Conservation (phyloP, 2,329 filamentous ascomycete species). For the Cytospora leucostoma region DNA sequence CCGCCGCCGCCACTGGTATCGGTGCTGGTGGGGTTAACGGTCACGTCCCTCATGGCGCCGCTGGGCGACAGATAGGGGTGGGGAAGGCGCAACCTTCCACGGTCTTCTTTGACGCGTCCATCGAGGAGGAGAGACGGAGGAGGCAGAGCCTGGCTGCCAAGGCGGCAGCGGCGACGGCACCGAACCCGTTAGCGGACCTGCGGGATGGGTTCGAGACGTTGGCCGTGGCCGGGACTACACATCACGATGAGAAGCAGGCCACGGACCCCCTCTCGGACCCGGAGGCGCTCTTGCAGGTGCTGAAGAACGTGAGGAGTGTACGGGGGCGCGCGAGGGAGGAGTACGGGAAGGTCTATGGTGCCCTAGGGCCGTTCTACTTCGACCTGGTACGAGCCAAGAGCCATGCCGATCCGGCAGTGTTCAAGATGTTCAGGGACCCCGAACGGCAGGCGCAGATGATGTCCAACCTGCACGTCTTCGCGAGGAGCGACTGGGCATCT, state of each 20-base stretch:
- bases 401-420: slow-evolving; percentile 80
- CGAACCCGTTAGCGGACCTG: slow-evolving; percentile 33
- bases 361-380: slow-evolving; percentile 83
- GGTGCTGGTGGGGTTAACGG: slow-evolving; percentile 18
- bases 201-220: slow-evolving; percentile 80
- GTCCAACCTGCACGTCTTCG: slow-evolving; percentile 75
- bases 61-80: slow-evolving; percentile 16
- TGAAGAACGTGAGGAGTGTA: slow-evolving; percentile 73
- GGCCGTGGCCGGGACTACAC: slow-evolving; percentile 47
- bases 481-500: slow-evolving; percentile 75
- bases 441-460: slow-evolving; percentile 91
- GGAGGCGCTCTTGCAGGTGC: slow-evolving; percentile 65
- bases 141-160: slow-evolving; percentile 31
- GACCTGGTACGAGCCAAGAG: slow-evolving; percentile 73
- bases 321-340: slow-evolving; percentile 84
- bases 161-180: slow-evolving; percentile 38
- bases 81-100: slow-evolving; percentile 40
- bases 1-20: slow-evolving; percentile 30
- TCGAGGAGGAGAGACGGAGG: slow-evolving; percentile 63
- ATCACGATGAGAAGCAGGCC: slow-evolving; percentile 32
- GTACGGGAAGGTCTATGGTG: slow-evolving; percentile 88
- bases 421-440: slow-evolving; percentile 83
- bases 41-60: slow-evolving; percentile 12
- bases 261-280: slow-evolving; percentile 58
- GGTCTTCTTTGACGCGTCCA: slow-evolving; percentile 73